These are phyloP conservation scores for Talaromyces sp. DNA, from an alignment of 2,329 filamentous ascomycete genomes.

Conservation along the genomic window DNA sequence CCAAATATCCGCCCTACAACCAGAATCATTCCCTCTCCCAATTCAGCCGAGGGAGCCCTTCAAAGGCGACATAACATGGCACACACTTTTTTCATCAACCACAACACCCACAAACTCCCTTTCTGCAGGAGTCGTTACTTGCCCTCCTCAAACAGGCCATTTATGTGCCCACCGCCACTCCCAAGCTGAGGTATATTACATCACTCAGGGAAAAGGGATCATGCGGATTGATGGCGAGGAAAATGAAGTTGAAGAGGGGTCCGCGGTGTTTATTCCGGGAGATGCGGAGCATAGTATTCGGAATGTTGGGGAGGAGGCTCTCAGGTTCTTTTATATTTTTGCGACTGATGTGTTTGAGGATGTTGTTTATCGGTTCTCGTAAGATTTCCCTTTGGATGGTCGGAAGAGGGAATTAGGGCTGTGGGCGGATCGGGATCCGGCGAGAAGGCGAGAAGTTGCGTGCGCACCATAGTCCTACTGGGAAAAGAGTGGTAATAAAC, in stretches of 20 bases:
- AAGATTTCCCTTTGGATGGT: not conserved
- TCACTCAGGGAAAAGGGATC: not conserved
- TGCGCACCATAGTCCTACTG: not conserved
- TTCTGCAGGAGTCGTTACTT: not conserved
- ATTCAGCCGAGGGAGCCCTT: not conserved
- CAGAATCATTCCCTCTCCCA: not conserved
- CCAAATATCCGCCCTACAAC: not conserved
- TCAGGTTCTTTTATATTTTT: not conserved
- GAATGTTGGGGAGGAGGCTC: not conserved
- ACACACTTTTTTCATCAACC: conserved; percentile 10
- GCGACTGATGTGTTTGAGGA: not conserved
- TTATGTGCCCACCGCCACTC: conserved; percentile 1
- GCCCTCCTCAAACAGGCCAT: not conserved
- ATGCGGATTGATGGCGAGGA: not conserved
- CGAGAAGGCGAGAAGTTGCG: not conserved
- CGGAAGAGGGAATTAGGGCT: not conserved
- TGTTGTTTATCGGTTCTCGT: not conserved
- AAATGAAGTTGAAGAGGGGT: not conserved
- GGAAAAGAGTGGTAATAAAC: not conserved
- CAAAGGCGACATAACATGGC: not conserved
- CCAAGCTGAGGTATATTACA: not conserved
- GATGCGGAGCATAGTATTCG: not conserved
- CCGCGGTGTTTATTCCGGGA: not conserved
- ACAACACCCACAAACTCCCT: not conserved
- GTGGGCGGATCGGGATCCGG: not conserved